Base-by-base conservation (phyloP, 208 protist genomes). In the Herpetomonas samuelpessoai region DNA sequence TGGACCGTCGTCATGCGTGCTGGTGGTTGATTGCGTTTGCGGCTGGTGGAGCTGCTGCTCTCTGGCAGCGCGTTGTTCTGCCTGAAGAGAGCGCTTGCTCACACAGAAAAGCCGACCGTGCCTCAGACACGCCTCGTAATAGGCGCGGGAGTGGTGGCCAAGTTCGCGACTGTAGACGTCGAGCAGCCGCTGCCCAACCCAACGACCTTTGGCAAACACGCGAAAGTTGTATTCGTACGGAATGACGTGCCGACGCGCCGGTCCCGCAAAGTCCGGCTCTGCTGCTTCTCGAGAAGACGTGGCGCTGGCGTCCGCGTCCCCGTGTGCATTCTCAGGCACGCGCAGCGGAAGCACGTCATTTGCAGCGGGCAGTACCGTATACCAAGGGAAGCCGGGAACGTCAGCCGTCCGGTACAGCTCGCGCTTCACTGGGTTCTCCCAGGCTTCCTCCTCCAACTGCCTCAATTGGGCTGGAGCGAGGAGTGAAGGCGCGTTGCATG, bases 141-240 rank as follows among this genome's bases (percentile, higher is more conserved):
- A 98, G 16, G 47, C 68, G 1, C 71, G 78, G 0, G 79, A 71
- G 67, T 97, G 83, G 48, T 91, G 86, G 0, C 71, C 57, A 18
- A 98, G 94, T 54, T 98, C 96, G 29, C 78, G 60, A 12, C 65
- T 54, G 63, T 98, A 97, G 4, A 98, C 74, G 22, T 94, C 80
- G 18, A 98, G 50, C n/a, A 98, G 46, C 0, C 47, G 50, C 1
- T 68, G 72, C 24, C 94, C 96, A 2, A 94, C 72, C 96, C 97
- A 98, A 2, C 97, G 74, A 0, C 92, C 91, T 62, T 98, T 98
- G 24, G 86, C 92, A 64, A 91, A 92, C 0, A 94, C 89, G 22
- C 76, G 81, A 70, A 97, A 97, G 27, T 74, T 76, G 58, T 83
- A 97, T 51, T 88, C 69, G 68, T 98, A 98, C 10, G 96, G 94